Percentiles rank a stretch among this genome's conserved stretches.
These are phyloP conservation scores for Arthrocladium fulminans DNA, from an alignment of 2,329 filamentous ascomycete species.

Conservation along the genomic window DNA sequence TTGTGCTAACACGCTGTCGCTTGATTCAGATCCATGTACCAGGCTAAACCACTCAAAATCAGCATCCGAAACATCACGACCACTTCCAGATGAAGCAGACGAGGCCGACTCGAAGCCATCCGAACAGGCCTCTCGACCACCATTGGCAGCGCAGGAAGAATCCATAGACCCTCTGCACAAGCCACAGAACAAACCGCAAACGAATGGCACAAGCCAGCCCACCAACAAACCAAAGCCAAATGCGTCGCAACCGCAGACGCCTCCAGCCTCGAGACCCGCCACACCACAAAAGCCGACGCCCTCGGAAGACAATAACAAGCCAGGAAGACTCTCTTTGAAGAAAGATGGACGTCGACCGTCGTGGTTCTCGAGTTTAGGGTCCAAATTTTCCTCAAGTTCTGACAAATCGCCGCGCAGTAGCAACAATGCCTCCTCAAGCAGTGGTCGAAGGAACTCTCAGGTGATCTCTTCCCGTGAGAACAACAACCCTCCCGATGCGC, in stretches of 20 bases:
- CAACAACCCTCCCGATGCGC: constrained; percentile 37
- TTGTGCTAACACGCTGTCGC: constrained; percentile 1
- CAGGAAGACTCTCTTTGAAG: constrained; percentile 9
- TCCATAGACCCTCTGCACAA: background rate
- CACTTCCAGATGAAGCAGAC: background rate
- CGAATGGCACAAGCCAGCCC: background rate
- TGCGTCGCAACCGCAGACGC: background rate
- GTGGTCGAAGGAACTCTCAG: constrained; percentile 26
- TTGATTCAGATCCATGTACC: background rate
- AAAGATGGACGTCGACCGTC: constrained; percentile 56
- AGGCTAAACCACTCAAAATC: constrained; percentile 2
- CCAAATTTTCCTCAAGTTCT: constrained; percentile 65
- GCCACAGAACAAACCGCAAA: background rate
- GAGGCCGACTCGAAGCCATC: background rate
- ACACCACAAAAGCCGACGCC: constrained; percentile 4
- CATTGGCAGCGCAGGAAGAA: background rate
- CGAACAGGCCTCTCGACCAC: background rate
- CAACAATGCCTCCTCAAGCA: constrained; percentile 25
- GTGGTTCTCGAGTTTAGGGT: constrained; percentile 89
- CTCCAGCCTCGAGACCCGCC: background rate
- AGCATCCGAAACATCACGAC: background rate
- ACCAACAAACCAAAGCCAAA: constrained; percentile 5
- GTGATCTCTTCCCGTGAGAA: constrained; percentile 31
- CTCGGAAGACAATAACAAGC: constrained; percentile 8
- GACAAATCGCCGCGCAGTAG: constrained; percentile 31